phyloP scores from a whole-genome alignment of 2,329 filamentous ascomycete genomes.

The Xylaria sp. region DNA sequence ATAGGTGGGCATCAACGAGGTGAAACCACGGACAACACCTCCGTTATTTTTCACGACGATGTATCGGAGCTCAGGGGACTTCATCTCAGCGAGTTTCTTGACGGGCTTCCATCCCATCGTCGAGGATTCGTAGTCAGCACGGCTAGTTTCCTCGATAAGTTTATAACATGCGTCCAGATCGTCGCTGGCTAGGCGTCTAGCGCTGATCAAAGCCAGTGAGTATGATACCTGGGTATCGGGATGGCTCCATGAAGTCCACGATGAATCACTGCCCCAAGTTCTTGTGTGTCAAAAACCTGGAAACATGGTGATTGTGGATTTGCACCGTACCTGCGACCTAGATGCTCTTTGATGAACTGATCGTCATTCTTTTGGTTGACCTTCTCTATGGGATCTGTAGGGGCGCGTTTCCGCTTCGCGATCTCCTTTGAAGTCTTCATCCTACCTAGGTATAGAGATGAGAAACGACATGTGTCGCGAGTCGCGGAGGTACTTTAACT shows the following conservation, averaged over 20 bases:
- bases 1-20: slow-evolving; percentile 77
- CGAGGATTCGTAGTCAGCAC: slow-evolving; percentile 71
- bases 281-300: slow-evolving; percentile 11
- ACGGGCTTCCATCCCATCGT: slow-evolving; percentile 70
- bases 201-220: slow-evolving; percentile 56
- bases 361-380: slow-evolving; percentile 61
- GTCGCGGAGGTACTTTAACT: background rate
- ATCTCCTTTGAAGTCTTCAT: slow-evolving; percentile 40
- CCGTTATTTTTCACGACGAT: slow-evolving; percentile 64
- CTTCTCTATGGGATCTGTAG: slow-evolving; percentile 56
- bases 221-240: slow-evolving; percentile 57
- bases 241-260: slow-evolving; percentile 61
- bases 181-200: slow-evolving; percentile 53
- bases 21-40: slow-evolving; percentile 62
- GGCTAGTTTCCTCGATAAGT: slow-evolving; percentile 72
- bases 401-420: slow-evolving; percentile 47
- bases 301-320: slow-evolving; percentile 15
- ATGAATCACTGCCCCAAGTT: slow-evolving; percentile 33
- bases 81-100: slow-evolving; percentile 75
- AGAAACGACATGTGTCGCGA: background rate
- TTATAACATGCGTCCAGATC: slow-evolving; percentile 66
- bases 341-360: slow-evolving; percentile 61
- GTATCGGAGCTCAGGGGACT: slow-evolving; percentile 73
- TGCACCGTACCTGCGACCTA: slow-evolving; percentile 58
- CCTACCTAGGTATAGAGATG: background rate